phyloP scores from a whole-genome alignment of 108 stramenopile genomes.

The Phaeodactylum tricornutum region DNA sequence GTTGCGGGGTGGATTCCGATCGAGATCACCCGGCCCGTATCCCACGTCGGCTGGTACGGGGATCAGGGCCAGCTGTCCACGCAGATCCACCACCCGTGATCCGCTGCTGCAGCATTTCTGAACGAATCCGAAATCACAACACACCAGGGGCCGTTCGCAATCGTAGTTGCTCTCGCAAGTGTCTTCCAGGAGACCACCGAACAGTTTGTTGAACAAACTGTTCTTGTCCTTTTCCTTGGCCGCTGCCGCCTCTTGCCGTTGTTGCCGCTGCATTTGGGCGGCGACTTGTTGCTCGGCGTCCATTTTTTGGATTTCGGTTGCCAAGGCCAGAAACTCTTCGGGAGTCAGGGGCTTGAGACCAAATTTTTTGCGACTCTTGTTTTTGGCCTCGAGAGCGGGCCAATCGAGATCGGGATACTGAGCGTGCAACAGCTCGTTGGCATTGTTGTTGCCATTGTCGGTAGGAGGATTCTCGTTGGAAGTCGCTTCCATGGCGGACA shows the following conservation, averaged over 20 bases:
- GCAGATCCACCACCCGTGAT: constrained; percentile 7
- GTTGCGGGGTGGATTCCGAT: too few species aligned
- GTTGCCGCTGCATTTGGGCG: constrained; percentile 16
- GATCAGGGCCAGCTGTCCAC: constrained; percentile 10
- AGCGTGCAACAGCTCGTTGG: neutral
- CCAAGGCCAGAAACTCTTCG: constrained; percentile 58
- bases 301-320: constrained; percentile 44
- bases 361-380: constrained; percentile 59
- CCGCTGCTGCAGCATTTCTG: constrained; percentile 68
- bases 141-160: constrained; percentile 66
- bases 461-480: neutral
- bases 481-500: neutral
- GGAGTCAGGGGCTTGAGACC: constrained; percentile 58
- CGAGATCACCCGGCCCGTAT: too few species aligned
- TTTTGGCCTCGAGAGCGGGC: constrained; percentile 53
- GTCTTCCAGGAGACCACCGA: constrained; percentile 56
- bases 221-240: constrained; percentile 30
- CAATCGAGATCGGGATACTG: constrained; percentile 8
- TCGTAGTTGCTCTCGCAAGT: constrained; percentile 75
- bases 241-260: neutral
- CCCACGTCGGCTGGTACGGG: constrained; percentile 14
- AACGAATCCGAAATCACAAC: constrained; percentile 80
- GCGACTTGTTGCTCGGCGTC: constrained; percentile 31
- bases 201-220: constrained; percentile 50
- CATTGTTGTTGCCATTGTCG: constrained; percentile 2